phyloP scores from a whole-genome alignment of 768 basidiomycete species.

The Boletus subcaerulescens region DNA sequence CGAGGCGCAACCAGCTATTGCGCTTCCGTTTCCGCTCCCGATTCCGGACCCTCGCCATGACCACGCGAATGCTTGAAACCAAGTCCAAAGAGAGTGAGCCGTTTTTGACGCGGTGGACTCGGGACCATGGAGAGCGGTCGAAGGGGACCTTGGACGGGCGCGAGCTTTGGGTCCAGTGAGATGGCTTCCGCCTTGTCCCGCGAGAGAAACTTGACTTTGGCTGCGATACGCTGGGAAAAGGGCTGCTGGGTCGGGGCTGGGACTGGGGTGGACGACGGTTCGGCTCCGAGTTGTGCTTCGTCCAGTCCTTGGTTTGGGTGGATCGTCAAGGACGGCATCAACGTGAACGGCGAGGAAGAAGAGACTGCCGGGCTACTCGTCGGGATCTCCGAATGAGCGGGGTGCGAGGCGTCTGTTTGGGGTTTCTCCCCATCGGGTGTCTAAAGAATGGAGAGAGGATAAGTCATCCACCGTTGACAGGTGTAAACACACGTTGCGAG shows the following conservation, averaged over 20 bases:
- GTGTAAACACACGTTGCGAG: conserved; percentile 14
- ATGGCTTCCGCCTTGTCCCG: conserved; percentile 26
- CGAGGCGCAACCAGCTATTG: neutral
- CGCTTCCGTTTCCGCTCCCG: neutral
- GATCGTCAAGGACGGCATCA: conserved; percentile 15
- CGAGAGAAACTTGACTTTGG: conserved; percentile 22
- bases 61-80: conserved; percentile 8
- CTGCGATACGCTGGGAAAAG: conserved; percentile 9
- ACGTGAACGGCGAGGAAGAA: conserved; percentile 10
- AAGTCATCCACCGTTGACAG: neutral
- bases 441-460: conserved; percentile 1
- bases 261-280: neutral
- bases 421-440: conserved; percentile 18
- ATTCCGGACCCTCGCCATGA: neutral
- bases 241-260: neutral
- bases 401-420: conserved; percentile 4
- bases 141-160: conserved; percentile 31
- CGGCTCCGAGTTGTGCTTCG: neutral
- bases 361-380: conserved; percentile 9
- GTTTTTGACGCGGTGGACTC: conserved; percentile 14
- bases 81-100: conserved; percentile 22
- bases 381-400: conserved; percentile 2
- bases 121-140: conserved; percentile 28
- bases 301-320: neutral
- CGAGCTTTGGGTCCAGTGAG: conserved; percentile 30